phyloP scores from a whole-genome alignment of 2,329 filamentous ascomycete genomes.

The Harringtonia lauricola region DNA sequence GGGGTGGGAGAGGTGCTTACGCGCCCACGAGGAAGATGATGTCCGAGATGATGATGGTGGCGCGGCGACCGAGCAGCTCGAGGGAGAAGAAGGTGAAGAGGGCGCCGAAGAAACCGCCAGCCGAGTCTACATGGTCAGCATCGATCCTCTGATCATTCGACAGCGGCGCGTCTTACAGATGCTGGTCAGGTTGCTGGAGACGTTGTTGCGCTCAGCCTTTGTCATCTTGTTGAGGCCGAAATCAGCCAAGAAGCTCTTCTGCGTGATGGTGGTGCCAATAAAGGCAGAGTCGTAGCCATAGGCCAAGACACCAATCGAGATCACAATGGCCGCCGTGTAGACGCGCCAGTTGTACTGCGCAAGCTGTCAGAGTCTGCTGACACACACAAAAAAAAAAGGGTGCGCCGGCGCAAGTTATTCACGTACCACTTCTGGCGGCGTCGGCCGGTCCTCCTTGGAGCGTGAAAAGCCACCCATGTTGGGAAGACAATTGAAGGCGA shows the following conservation, averaged over 20 bases:
- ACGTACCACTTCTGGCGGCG: constrained; percentile 41
- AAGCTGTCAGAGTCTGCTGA: too few relatives aligned
- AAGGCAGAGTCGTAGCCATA: constrained; percentile 44
- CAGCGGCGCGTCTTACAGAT: too few relatives aligned
- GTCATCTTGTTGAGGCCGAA: constrained; percentile 28
- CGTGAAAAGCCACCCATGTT: too few relatives aligned
- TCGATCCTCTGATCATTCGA: too few relatives aligned
- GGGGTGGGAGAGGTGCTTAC: too few relatives aligned
- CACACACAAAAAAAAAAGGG: too few relatives aligned
- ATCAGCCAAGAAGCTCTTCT: constrained; percentile 33
- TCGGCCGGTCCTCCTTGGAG: constrained; percentile 39
- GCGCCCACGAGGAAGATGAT: constrained; percentile 31
- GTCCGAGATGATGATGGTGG: too few relatives aligned
- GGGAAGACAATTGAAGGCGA: too few relatives aligned
- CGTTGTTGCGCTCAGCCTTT: constrained; percentile 19
- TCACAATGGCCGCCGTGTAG: constrained; percentile 35
- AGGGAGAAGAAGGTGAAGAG: too few relatives aligned
- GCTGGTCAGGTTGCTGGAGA: constrained; percentile 34
- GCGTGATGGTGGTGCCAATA: constrained; percentile 41
- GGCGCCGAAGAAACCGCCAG: constrained; percentile 42
- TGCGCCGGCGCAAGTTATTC: too few relatives aligned
- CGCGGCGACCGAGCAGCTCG: too few relatives aligned
- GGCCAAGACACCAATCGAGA: constrained; percentile 18
- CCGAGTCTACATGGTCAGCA: too few relatives aligned
- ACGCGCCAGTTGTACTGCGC: constrained; percentile 42